Conservation (phyloP, 805 yeast genomes). For the Suhomyces sp. region DNA sequence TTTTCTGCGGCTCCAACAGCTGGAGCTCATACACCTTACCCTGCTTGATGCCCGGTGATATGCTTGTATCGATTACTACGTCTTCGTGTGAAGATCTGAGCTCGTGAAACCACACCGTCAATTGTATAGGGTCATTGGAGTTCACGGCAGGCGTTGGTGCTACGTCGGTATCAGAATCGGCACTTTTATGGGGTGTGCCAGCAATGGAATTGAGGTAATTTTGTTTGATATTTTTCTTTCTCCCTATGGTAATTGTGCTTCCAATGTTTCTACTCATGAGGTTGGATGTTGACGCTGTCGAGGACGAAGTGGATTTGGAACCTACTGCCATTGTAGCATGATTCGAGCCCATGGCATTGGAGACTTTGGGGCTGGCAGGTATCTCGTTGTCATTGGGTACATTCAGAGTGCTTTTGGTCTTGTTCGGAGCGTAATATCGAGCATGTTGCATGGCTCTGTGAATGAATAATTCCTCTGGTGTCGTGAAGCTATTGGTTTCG, state of each 20-base stretch:
- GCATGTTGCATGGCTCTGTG: constrained; percentile 31
- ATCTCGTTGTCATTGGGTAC: not conserved
- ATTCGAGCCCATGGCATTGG: constrained; percentile 17
- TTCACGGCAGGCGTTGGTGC: not conserved
- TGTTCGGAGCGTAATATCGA: constrained; percentile 17
- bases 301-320: constrained; percentile 12
- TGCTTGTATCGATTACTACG: constrained; percentile 65
- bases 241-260: constrained; percentile 23
- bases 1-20: constrained; percentile 35
- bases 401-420: constrained; percentile 4
- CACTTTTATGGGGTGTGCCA: not conserved
- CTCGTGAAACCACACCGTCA: constrained; percentile 69
- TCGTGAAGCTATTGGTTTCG: not conserved
- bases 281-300: constrained; percentile 1
- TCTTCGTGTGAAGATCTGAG: constrained; percentile 52
- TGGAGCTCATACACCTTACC: constrained; percentile 76
- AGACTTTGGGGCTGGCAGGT: not conserved
- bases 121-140: constrained; percentile 29
- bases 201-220: not conserved
- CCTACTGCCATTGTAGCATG: constrained; percentile 15
- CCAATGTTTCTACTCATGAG: constrained; percentile 20
- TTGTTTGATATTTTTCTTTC: constrained; percentile 1
- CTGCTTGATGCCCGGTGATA: constrained; percentile 38
- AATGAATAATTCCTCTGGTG: not conserved
- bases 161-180: not conserved